Evolutionary conservation across 306 rosid genomes (phyloP), one percentile per base, ranked within the genome.

Genomic region (Astragalus glycyphyllos): DNA sequence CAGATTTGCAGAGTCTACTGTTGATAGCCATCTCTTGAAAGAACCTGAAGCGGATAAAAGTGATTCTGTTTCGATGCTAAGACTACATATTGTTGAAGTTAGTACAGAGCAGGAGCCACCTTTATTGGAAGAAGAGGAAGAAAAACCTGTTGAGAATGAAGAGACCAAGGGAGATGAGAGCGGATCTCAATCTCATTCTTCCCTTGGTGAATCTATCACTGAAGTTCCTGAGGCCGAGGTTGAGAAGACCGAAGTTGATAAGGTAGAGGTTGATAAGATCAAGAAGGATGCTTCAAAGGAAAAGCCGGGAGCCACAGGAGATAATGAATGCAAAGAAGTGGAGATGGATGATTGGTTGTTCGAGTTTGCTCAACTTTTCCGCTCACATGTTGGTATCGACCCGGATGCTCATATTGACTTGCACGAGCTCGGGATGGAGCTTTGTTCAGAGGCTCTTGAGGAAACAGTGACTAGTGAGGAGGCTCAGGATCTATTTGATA

Each of bases 281-380:
- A 88, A 59, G 72, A 94, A 90, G 66, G 95, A 87, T 77, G 80
- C 74, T 69, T 68, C 79, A 29, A 87, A 87, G 83, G 87, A 83
- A 79, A 94, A 89, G 79, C 10, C 71, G 20, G 86, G 68, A 44
- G 80, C 79, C 32, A 15, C 75, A 6, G 96, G 88, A 79, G 92
- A 89, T 69, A 82, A 84, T 1, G 92, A 95, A 69, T 73, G 91
- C 87, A 89, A 91, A 81, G 99, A 91, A 76, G 81, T 95, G 77
- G 97, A 95, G 82, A 95, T 95, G 96, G 99, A 91, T 73, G 99
- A 95, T 67, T 95, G 99, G 99, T 77, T 95, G 84, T 89, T 95
- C 71, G 99, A 95, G 67, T 95, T 95, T 69, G 97, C 99, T 66
- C 96, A 95, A 71, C 96, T 95, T 67, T 95, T 95, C 84, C 95